A percentile compares a stretch with the other conserved stretches of the same genome.
These are phyloP conservation scores for Camellia oleifera DNA, from an alignment of 179 eudicot species.

Conservation along the genomic window DNA sequence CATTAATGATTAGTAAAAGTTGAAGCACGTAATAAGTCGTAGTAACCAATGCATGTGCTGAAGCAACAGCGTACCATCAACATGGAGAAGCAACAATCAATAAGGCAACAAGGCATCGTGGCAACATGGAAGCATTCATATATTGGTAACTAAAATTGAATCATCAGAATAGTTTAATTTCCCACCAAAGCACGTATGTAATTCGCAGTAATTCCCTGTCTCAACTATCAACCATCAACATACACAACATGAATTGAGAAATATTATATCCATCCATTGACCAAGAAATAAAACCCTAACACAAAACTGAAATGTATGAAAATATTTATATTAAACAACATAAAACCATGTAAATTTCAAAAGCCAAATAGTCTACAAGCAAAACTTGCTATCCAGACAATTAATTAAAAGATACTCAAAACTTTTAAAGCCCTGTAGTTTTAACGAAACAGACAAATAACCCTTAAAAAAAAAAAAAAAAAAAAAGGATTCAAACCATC, in stretches of 20 bases:
- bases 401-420: neutral
- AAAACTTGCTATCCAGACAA: neutral
- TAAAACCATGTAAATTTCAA: neutral
- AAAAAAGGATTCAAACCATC: neutral
- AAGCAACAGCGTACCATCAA: neutral
- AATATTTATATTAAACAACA: too few relatives aligned
- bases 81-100: neutral
- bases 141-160: neutral
- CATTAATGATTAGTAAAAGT: neutral
- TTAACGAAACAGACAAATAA: too few relatives aligned
- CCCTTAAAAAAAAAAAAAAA: neutral
- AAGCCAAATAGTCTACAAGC: neutral
- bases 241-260: neutral
- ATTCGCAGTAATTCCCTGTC: neutral
- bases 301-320: neutral
- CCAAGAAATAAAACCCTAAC: neutral
- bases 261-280: too few relatives aligned
- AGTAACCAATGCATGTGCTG: neutral
- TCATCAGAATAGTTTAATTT: neutral
- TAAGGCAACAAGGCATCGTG: neutral
- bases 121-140: neutral
- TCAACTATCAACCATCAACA: neutral
- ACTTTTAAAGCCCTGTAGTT: neutral
- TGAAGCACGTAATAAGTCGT: neutral
- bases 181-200: neutral